A percentile compares a stretch with the other conserved stretches of the same genome.
Evolutionary conservation across 1,284 basidiomycete genomes (phyloP).

Genomic region (Pholiota adiposa): DNA sequence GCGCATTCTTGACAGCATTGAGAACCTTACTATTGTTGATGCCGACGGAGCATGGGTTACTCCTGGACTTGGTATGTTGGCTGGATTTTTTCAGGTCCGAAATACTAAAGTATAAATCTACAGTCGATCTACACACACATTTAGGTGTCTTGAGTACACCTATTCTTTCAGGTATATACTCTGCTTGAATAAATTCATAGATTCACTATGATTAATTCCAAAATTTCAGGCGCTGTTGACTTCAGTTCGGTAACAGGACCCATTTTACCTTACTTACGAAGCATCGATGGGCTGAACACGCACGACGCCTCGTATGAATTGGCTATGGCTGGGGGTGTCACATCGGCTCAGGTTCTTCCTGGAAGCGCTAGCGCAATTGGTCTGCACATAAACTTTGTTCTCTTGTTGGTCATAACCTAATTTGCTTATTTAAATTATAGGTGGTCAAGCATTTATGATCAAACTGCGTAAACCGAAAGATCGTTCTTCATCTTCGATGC

Average conservation of each 20-base stretch:
- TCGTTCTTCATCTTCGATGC: slow-evolving; percentile 61
- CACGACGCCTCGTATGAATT: slow-evolving; percentile 53
- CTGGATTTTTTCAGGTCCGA: background rate
- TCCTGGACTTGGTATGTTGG: slow-evolving; percentile 59
- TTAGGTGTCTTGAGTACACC: slow-evolving; percentile 73
- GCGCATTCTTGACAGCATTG: slow-evolving; percentile 35
- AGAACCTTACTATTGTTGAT: slow-evolving; percentile 54
- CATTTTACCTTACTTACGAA: slow-evolving; percentile 58
- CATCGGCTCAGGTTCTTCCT: slow-evolving; percentile 53
- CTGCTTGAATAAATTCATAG: background rate
- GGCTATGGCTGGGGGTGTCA: slow-evolving; percentile 57
- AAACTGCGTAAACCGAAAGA: slow-evolving; percentile 66
- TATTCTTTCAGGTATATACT: slow-evolving; percentile 44
- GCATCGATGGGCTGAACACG: slow-evolving; percentile 55
- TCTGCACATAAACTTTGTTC: slow-evolving; percentile 24
- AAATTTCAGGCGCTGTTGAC: slow-evolving; percentile 52
- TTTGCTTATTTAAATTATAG: slow-evolving; percentile 34
- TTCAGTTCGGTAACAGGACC: slow-evolving; percentile 61
- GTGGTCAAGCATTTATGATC: slow-evolving; percentile 71
- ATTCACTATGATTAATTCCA: background rate
- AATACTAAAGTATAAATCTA: slow-evolving; percentile 3
- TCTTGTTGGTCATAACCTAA: background rate
- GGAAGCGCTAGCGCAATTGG: slow-evolving; percentile 66
- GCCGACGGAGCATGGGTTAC: slow-evolving; percentile 71
- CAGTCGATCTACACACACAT: slow-evolving; percentile 83